Percentiles rank a stretch among this genome's conserved stretches.
Conservation (phyloP, 495 filamentous ascomycete species). For the Penicillium pulvis region DNA sequence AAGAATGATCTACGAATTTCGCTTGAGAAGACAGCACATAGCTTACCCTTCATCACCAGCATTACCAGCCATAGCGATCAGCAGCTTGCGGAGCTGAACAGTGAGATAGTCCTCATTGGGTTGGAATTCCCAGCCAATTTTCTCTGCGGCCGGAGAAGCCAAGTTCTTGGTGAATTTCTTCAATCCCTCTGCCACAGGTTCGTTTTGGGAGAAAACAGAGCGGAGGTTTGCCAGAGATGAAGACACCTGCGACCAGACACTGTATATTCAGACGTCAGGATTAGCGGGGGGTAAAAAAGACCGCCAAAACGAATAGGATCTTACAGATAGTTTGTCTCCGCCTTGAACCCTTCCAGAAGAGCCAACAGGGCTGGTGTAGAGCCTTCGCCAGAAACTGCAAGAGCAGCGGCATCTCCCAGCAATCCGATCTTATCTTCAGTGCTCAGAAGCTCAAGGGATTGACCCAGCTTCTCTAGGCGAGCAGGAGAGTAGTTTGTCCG, state of each 20-base stretch:
- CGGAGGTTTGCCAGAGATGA: constrained; percentile 66
- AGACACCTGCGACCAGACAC: constrained; percentile 83
- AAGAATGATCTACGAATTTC: neutral
- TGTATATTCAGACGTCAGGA: constrained; percentile 28
- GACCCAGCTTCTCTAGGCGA: constrained; percentile 76
- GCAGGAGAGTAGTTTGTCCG: constrained; percentile 85
- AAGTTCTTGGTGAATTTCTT: constrained; percentile 74
- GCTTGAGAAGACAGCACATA: neutral
- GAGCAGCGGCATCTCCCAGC: constrained; percentile 86
- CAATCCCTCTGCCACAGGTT: constrained; percentile 61
- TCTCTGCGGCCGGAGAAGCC: constrained; percentile 67
- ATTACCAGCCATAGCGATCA: constrained; percentile 72
- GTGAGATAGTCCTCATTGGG: constrained; percentile 78
- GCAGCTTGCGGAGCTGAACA: constrained; percentile 74
- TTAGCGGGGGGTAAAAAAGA: constrained; percentile 13
- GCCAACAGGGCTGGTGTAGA: constrained; percentile 76
- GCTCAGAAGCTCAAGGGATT: constrained; percentile 68
- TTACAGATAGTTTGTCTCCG: constrained; percentile 78
- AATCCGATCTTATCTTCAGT: constrained; percentile 89
- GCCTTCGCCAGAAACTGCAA: constrained; percentile 83
- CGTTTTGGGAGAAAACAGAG: constrained; percentile 63
- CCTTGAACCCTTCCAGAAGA: constrained; percentile 76
- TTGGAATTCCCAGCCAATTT: constrained; percentile 82
- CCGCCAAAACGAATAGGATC: neutral
- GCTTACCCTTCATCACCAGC: constrained; percentile 72